Evolutionary conservation across 2,329 filamentous ascomycete species (phyloP).

Genomic region (Xylariaceae sp.): DNA sequence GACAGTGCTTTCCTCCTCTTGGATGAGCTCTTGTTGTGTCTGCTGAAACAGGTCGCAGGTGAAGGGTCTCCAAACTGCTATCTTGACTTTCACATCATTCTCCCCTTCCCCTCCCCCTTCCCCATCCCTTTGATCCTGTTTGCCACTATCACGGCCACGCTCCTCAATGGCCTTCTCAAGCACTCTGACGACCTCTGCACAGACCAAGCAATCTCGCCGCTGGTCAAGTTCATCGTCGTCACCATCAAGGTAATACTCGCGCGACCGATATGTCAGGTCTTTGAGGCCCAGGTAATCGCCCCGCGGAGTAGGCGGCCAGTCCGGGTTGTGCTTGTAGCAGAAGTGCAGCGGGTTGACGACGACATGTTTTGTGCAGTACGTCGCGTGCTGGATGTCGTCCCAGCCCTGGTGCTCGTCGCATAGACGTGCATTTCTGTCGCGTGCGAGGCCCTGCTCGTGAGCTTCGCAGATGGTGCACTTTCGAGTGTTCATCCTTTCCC

Average conservation of each 20-base stretch:
- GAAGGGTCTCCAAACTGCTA: constrained; percentile 10
- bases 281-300: constrained; percentile 1
- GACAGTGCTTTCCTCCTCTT: constrained; percentile 3
- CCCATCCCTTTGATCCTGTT: too few relatives aligned
- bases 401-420: constrained; percentile 2
- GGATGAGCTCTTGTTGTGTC: background rate
- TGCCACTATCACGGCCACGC: too few relatives aligned
- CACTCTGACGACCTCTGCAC: constrained; percentile 1
- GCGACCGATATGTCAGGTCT: constrained; percentile 1
- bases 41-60: constrained; percentile 1
- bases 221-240: too few relatives aligned
- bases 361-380: constrained; percentile 3
- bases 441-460: background rate
- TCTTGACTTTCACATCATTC: too few relatives aligned
- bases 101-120: background rate
- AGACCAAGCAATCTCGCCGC: constrained; percentile 1
- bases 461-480: constrained; percentile 7
- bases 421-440: constrained; percentile 1
- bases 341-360: constrained; percentile 1
- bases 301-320: constrained; percentile 1
- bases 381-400: constrained; percentile 4
- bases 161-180: constrained; percentile 1
- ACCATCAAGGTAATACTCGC: constrained; percentile 6
- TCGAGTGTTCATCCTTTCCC: constrained; percentile 4
- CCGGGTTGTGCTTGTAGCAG: constrained; percentile 8